A percentile compares a stretch with the other conserved stretches of the same genome.
phyloP scores from a whole-genome alignment of 2,329 filamentous ascomycete genomes.

The Didymosphaeria variabile region DNA sequence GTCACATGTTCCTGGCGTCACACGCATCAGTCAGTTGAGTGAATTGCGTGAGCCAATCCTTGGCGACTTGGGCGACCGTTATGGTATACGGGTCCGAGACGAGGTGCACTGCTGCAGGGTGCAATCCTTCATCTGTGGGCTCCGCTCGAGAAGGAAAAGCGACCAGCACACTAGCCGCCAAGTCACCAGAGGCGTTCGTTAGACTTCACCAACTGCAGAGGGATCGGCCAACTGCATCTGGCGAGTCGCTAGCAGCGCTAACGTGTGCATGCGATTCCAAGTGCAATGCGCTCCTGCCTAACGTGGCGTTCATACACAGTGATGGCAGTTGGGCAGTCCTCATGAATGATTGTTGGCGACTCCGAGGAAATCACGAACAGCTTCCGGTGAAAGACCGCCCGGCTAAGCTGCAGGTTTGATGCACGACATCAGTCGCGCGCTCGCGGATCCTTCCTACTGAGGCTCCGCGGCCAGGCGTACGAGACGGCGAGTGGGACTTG shows the following conservation, averaged over 20 bases:
- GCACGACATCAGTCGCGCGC: constrained; percentile 14
- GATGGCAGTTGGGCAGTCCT: neutral
- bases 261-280: neutral
- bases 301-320: neutral
- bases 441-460: constrained; percentile 12
- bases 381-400: constrained; percentile 34
- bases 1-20: constrained; percentile 1
- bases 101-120: neutral
- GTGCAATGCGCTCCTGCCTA: constrained; percentile 7
- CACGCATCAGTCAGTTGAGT: neutral
- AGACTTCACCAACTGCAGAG: constrained; percentile 4
- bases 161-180: constrained; percentile 8
- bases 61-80: neutral
- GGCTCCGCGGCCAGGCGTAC: constrained; percentile 11
- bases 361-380: constrained; percentile 17
- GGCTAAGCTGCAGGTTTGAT: constrained; percentile 12
- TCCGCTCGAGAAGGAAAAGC: neutral
- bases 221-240: constrained; percentile 13
- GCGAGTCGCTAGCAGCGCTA: constrained; percentile 11
- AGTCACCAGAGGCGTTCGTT: constrained; percentile 2
- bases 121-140: constrained; percentile 2
- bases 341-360: neutral
- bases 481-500: constrained; percentile 38
- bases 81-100: neutral
- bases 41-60: neutral